Evolutionary conservation across 768 basidiomycete species (phyloP), one percentile per base, ranked within the genome.

Genomic region (Termitomyces sp.): DNA sequence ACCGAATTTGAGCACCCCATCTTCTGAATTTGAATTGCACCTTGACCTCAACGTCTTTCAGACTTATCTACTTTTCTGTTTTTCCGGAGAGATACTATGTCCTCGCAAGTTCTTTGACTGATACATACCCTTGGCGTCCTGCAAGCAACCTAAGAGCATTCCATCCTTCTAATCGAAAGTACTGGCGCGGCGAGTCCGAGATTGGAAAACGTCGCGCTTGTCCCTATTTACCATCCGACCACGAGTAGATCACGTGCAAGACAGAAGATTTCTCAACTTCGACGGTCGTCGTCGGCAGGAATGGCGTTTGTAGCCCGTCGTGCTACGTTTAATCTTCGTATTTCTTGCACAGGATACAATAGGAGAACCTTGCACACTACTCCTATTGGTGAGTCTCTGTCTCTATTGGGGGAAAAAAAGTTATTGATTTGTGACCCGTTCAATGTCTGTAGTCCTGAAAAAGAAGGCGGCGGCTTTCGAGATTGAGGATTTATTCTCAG

Each of bases 401-500:
- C 24, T 47, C 1, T 36, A 22, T 54, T 18, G 6, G 7, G 6
- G 2, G 6, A 5, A 42, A n/a, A n/a, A 18, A 24, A 16, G 36
- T 34, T n/a, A 7, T 1, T 20, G 41, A 33, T 22, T 1, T 33
- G 31, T 45, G 24, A 20, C 31, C 22, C 27, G 4, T n/a, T n/a
- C 2, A 36, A 31, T 54, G 44, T 39, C 4, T 30, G 27, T 12
- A 62, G 61, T 54, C 27, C 55, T 49, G 24, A 62, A 59, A 57
- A 62, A 62, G 58, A 62, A 59, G 52, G 42, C 12, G 6, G 60
- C 58, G 1, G 52, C 20, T 24, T 51, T 53, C 8, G 61, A 62
- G 2, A 54, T 62, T 31, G 61, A 62, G 30, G 61, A 62, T 48
- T 42, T 62, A 12, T 62, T 62, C 27, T 59, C 58, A 5, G 61